These are phyloP conservation scores for Tetrapisispora namnaoensis DNA, from an alignment of 805 yeast genomes.

Conservation along the genomic window DNA sequence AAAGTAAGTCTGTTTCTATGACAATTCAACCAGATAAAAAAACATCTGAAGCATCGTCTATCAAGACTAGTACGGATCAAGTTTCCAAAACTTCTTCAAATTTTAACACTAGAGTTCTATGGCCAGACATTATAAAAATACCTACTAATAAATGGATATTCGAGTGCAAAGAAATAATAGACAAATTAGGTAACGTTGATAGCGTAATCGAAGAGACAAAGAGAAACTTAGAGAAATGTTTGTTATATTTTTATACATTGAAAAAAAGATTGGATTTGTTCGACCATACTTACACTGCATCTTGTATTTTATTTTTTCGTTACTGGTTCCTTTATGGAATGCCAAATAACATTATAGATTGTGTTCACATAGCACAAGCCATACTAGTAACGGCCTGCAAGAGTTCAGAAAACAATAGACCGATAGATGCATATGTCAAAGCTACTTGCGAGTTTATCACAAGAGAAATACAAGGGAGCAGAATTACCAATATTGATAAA, in stretches of 20 bases:
- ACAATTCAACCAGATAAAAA: background rate
- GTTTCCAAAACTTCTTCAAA: background rate
- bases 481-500: conserved; percentile 25
- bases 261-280: conserved; percentile 26
- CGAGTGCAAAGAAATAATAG: conserved; percentile 23
- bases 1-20: background rate
- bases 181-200: conserved; percentile 18
- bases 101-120: conserved; percentile 22
- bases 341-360: conserved; percentile 21
- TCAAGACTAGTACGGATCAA: background rate
- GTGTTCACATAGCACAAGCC: conserved; percentile 27
- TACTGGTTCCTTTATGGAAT: conserved; percentile 27
- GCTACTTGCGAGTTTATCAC: conserved; percentile 22
- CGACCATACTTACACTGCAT: conserved; percentile 30
- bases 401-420: conserved; percentile 30
- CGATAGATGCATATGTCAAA: conserved; percentile 27
- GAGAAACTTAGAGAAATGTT: conserved; percentile 27
- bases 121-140: conserved; percentile 29
- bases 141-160: conserved; percentile 27
- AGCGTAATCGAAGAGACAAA: conserved; percentile 18
- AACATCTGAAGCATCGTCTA: background rate
- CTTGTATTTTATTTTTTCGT: conserved; percentile 27
- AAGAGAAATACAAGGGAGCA: conserved; percentile 7
- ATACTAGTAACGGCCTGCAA: conserved; percentile 31
- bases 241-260: conserved; percentile 28